Evolutionary conservation across 192 early-diverging fungal species (phyloP).

Genomic region (Coemansia sp.): DNA sequence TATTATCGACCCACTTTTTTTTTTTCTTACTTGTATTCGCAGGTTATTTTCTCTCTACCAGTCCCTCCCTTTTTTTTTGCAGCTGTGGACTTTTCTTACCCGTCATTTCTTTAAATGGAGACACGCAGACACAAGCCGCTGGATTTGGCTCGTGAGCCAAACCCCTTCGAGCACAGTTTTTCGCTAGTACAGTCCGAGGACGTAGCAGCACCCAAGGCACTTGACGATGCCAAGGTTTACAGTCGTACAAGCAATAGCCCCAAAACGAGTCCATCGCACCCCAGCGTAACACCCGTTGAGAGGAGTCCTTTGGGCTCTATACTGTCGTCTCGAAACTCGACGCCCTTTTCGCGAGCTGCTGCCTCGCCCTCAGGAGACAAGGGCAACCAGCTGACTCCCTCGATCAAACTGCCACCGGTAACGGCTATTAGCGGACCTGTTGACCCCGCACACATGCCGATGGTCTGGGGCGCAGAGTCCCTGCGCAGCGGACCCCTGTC

Average conservation of each 20-base stretch:
- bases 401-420: slow-evolving; percentile 70
- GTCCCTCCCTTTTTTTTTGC: slow-evolving; percentile 1
- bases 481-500: slow-evolving; percentile 74
- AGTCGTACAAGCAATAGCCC: neutral
- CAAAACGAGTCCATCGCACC: neutral
- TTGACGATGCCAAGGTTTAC: neutral
- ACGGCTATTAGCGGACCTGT: slow-evolving; percentile 64
- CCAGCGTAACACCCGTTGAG: neutral
- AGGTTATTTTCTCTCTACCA: neutral
- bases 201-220: neutral
- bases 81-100: slow-evolving; percentile 12
- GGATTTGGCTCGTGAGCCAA: slow-evolving; percentile 82
- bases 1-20: slow-evolving; percentile 10
- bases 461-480: slow-evolving; percentile 62
- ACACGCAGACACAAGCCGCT: slow-evolving; percentile 34
- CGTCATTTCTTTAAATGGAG: slow-evolving; percentile 24
- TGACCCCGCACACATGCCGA: slow-evolving; percentile 36
- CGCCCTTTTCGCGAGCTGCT: neutral
- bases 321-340: neutral
- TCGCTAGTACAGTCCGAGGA: slow-evolving; percentile 44
- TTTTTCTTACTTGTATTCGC: neutral
- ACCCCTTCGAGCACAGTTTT: slow-evolving; percentile 88
- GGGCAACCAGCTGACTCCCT: slow-evolving; percentile 4
- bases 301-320: neutral
- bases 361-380: neutral